These are phyloP conservation scores for Candida anutae DNA, from an alignment of 1,139 yeast genomes.

Conservation along the genomic window DNA sequence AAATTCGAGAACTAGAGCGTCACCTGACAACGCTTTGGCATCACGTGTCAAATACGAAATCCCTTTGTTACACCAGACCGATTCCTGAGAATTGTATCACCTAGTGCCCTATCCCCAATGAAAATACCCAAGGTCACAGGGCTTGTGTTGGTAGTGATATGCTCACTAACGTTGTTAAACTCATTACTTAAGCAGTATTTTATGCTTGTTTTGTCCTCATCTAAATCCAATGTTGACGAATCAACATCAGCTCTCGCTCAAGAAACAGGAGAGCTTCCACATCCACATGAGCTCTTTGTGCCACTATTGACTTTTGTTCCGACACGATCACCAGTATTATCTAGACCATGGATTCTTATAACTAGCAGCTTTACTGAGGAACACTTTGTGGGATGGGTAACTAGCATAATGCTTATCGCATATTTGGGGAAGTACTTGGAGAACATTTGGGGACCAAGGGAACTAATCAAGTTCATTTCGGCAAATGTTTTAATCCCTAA, in stretches of 20 bases:
- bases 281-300: constrained; percentile 35
- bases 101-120: constrained; percentile 11
- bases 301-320: constrained; percentile 36
- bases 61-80: too few relatives aligned
- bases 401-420: constrained; percentile 20
- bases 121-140: constrained; percentile 31
- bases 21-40: too few relatives aligned
- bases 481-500: constrained; percentile 23
- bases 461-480: constrained; percentile 21
- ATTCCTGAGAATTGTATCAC: not conserved
- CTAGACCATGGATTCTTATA: constrained; percentile 32
- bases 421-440: constrained; percentile 33
- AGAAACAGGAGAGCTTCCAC: constrained; percentile 31
- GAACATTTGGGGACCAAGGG: constrained; percentile 30
- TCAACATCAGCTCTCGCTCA: constrained; percentile 18
- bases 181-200: constrained; percentile 14
- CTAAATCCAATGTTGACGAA: constrained; percentile 17
- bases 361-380: constrained; percentile 31
- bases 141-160: constrained; percentile 25
- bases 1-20: too few relatives aligned
- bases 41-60: too few relatives aligned
- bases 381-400: constrained; percentile 20
- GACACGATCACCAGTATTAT: constrained; percentile 26
- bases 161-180: constrained; percentile 15
- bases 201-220: constrained; percentile 17